Base-by-base conservation (phyloP, 805 yeast species). In the Helenozyma baotianmanensis region DNA sequence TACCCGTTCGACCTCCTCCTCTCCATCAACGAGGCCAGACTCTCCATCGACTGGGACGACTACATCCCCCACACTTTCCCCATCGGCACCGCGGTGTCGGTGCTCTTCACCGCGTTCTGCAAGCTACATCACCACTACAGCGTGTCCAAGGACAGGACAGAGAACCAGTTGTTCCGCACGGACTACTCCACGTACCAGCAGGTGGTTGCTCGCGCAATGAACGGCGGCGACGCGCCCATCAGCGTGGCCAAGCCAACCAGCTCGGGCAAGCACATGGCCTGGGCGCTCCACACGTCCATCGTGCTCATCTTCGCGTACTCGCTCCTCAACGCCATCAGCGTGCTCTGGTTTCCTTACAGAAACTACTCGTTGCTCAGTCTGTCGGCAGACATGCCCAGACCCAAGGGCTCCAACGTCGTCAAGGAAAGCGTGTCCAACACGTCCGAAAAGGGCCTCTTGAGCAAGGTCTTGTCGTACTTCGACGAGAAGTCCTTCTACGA, bases 41-140 rank as follows among this genome's bases (percentile, higher is more conserved):
- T 58, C 13, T 59, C 68, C 4, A 62, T 67, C 11, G 70, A 64
- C 21, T 66, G 71, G 72, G 70, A 67, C 37, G 58, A 54, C 23
- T 58, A 60, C 35, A 40, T 55, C 16, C 43, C 48, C 4, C 42
- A 58, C 2, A 60, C 64, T 4, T 35, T 62, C n/a, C 63, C 64
- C 1, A 25, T 53, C 9, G 68, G 68, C 2, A 36, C 48, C 6
- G 23, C 38, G 8, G 37, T 56, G n/a, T 36, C 55, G 6, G 27
- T 43, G 4, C 17, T 45, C 2, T 52, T 44, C 19, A 30, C 55
- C 11, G 28, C 54, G n/a, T 30, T 50, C 25, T 51, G 55, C 32
- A 43, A 48, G 8, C 23, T 56, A 21, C 31, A 45, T n/a, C 34
- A 39, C 29, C 56, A 58, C 38, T 60, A 59, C 42, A 41, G 51